Conservation (phyloP, 1,284 basidiomycete species). For the Trichosporon ovoides region DNA sequence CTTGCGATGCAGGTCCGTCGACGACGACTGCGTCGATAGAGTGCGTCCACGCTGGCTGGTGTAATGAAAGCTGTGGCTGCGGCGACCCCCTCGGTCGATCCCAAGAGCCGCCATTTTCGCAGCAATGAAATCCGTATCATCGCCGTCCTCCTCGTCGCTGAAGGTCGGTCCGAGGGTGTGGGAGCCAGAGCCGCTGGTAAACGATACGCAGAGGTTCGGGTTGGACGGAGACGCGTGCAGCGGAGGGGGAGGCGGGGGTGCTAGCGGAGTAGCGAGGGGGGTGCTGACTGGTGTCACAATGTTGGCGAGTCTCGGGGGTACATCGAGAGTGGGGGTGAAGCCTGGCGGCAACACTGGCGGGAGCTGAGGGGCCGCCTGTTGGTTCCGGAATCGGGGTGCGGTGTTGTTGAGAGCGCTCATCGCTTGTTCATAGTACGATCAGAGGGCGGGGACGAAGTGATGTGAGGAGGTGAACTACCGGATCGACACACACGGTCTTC, state of each 20-base stretch:
- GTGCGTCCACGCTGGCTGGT: background rate
- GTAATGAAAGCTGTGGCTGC: constrained; percentile 1
- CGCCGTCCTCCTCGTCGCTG: constrained; percentile 43
- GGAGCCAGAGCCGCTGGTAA: constrained; percentile 25
- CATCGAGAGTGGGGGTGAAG: constrained; percentile 13
- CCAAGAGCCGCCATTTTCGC: constrained; percentile 37
- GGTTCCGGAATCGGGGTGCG: constrained; percentile 19
- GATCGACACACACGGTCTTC: background rate
- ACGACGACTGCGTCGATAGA: background rate
- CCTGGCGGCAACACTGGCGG: constrained; percentile 1
- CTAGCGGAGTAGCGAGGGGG: constrained; percentile 15
- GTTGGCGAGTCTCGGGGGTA: constrained; percentile 16
- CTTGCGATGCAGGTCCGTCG: constrained; percentile 15
- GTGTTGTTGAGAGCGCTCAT: constrained; percentile 24
- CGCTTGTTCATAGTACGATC: background rate
- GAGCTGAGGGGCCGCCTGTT: constrained; percentile 4
- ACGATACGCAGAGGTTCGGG: constrained; percentile 6
- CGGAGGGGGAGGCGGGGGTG: constrained; percentile 16
- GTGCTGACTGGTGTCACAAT: constrained; percentile 9
- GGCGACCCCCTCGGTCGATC: constrained; percentile 23
- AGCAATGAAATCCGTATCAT: constrained; percentile 43
- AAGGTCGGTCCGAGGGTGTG: constrained; percentile 43
- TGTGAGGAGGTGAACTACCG: background rate
- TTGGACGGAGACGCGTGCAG: constrained; percentile 13
- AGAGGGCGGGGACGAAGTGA: background rate